Evolutionary conservation across 371 early-diverging fungal genomes (phyloP), one percentile per base, ranked within the genome.

Genomic region (Lichtheimia hyalospora): DNA sequence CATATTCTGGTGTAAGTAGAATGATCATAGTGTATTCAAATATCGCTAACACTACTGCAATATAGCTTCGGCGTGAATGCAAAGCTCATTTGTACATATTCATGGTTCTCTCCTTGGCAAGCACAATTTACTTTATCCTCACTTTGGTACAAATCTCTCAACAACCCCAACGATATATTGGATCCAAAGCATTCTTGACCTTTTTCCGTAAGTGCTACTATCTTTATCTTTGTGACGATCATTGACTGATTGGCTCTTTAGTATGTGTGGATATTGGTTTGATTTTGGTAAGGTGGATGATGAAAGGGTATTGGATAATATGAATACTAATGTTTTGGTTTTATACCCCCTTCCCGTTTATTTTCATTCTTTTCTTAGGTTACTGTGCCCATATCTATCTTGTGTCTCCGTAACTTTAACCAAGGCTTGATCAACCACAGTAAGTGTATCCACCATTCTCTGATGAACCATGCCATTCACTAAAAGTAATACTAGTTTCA

Each of bases 71-170:
- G 25, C 60, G 64, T 2, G 92, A 92, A 69, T 74, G 85, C 54
- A 79, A 72, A 52, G 18, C 55, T 10, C 69, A 79, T 20, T 81
- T 91, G 77, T 70, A 68, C 58, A 44, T 65, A 7, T 91, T 92
- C 62, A 76, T 87, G 49, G 64, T 73, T 20, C 68, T 85, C 2
- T 69, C 86, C 10, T 58, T 84, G 16, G 72, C 78, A 5, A 83
- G 81, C 27, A 73, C 86, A 52, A 86, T 74, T 10, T 92, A 92
- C 70, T 90, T 89, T 71, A 78, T 86, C 39, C 90, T 86, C 76
- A 86, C 87, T 63, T 58, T 89, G 15, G 83, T 87, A 18, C 67
- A 90, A 18, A 89, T 91, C 40, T 86, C 81, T 4, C 67, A 68
- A 52, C 74, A 87, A 54, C 79, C 78, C 51, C 69, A 61, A 24